These are phyloP conservation scores for Eucalyptus camaldulensis DNA, from an alignment of 345 rosid genomes.

Conservation along the genomic window DNA sequence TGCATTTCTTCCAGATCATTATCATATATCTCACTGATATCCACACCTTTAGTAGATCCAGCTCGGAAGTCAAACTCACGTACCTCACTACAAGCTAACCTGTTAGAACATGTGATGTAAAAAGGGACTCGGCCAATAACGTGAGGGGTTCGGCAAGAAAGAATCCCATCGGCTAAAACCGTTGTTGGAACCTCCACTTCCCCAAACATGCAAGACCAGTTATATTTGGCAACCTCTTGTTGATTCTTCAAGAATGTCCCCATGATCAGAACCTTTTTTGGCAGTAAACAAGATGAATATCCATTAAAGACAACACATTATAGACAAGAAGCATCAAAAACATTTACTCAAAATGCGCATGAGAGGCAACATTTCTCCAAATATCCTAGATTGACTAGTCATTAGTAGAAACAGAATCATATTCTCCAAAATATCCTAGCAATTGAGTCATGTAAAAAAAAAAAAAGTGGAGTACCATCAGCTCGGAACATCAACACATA, in stretches of 20 bases:
- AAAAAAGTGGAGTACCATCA: background rate
- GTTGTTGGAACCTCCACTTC: slow-evolving; percentile 90
- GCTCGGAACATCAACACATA: background rate
- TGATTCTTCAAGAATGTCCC: slow-evolving; percentile 59
- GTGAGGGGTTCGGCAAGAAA: slow-evolving; percentile 71
- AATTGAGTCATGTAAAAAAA: background rate
- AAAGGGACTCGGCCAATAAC: slow-evolving; percentile 69
- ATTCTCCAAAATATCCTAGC: background rate
- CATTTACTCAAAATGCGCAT: background rate
- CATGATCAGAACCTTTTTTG: slow-evolving; percentile 48
- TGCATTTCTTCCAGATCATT: slow-evolving; percentile 17
- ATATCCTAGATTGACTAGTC: background rate
- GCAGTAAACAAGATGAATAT: background rate
- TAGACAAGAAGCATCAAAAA: background rate
- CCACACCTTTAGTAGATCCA: slow-evolving; percentile 32
- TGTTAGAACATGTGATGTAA: slow-evolving; percentile 84
- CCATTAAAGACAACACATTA: background rate
- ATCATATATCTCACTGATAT: slow-evolving; percentile 27
- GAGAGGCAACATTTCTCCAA: background rate
- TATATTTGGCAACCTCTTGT: slow-evolving; percentile 40
- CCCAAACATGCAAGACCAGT: slow-evolving; percentile 97
- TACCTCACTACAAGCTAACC: slow-evolving; percentile 88
- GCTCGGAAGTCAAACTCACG: slow-evolving; percentile 72
- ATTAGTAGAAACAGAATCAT: background rate
- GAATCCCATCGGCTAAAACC: slow-evolving; percentile 63